Evolutionary conservation across 1,139 yeast genomes (phyloP), one percentile per base, ranked within the genome.

Genomic region (Tardiomyces blankii): DNA sequence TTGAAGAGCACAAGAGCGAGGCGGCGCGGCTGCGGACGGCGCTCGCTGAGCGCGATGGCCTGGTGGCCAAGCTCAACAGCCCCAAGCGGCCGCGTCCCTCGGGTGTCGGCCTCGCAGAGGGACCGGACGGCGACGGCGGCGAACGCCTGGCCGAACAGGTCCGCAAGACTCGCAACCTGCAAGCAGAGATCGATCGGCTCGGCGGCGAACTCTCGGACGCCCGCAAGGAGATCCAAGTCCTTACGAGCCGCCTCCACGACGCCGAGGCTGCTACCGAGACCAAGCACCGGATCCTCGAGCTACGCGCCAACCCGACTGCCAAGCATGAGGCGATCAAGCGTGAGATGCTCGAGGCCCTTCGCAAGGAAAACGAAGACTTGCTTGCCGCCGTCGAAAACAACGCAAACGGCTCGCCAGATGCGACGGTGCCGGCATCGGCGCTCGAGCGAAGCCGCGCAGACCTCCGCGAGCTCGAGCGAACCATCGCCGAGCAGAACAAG

Each of bases 281-380:
- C n/a, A 62, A 63, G 41, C 60, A 72, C 2, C 73, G 80, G 42
- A 70, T 85, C 1, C 62, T 87, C 18, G 86, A 84, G 60, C 63
- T 84, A 46, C 72, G 80, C 46, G 72, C 76, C 39, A 85, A 82
- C 57, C 94, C 95, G 1, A 72, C 81, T n/a, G 54, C 74, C 2
- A 69, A 69, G 23, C 83, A 81, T 54, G 93, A 85, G 59, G 63
- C 73, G 13, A 66, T 82, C n/a, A 82, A 81, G 52, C 72, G 69
- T 50, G 66, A 70, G 40, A 69, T 75, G 48, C 62, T 86, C 18
- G 75, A 73, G 16, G 65, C 72, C 0, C 65, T 87, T 30, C 62
- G 71, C 42, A 62, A 65, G 35, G 95, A 87, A 58, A 87, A 86
- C 54, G 64, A 69, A n/a, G 80, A 73, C 9, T 65, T 87, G 18